phyloP scores from a whole-genome alignment of 305 asterid species.

The Fraxinus velutina region DNA sequence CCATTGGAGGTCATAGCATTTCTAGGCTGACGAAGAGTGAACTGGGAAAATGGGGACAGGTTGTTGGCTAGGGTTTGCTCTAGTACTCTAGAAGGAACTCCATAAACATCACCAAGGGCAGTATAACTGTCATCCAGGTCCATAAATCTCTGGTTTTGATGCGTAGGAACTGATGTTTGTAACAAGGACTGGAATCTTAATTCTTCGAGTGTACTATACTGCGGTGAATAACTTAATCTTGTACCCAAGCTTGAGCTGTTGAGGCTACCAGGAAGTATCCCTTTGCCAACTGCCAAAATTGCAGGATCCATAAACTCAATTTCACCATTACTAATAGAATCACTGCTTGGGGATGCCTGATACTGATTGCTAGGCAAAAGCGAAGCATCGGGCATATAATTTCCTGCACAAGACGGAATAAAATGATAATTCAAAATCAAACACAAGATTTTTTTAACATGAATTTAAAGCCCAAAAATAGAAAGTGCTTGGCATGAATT shows the following conservation, averaged over 20 bases:
- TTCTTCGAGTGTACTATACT: conserved; percentile 51
- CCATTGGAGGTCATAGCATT: conserved; percentile 57
- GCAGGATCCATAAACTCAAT: conserved; percentile 95
- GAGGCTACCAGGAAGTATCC: conserved; percentile 60
- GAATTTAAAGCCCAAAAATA: not conserved
- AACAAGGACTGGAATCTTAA: conserved; percentile 59
- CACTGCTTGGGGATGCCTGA: conserved; percentile 45
- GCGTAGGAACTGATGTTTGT: conserved; percentile 64
- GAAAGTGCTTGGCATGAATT: not conserved
- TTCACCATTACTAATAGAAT: conserved; percentile 49
- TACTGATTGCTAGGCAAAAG: conserved; percentile 52
- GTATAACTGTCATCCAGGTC: conserved; percentile 53
- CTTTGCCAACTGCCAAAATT: conserved; percentile 91
- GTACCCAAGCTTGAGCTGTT: conserved; percentile 48
- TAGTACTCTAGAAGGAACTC: conserved; percentile 56
- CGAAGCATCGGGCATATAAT: conserved; percentile 45
- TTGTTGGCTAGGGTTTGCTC: conserved; percentile 58
- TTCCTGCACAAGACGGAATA: conserved; percentile 47
- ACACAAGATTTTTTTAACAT: not conserved
- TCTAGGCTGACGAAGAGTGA: conserved; percentile 54
- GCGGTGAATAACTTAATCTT: conserved; percentile 56
- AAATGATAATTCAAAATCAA: conserved; percentile 2
- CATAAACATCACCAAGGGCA: conserved; percentile 48
- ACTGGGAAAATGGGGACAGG: conserved; percentile 56
- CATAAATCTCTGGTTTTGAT: conserved; percentile 60